Evolutionary conservation across 805 yeast genomes (phyloP).

Genomic region (Hanseniaspora meyeri): DNA sequence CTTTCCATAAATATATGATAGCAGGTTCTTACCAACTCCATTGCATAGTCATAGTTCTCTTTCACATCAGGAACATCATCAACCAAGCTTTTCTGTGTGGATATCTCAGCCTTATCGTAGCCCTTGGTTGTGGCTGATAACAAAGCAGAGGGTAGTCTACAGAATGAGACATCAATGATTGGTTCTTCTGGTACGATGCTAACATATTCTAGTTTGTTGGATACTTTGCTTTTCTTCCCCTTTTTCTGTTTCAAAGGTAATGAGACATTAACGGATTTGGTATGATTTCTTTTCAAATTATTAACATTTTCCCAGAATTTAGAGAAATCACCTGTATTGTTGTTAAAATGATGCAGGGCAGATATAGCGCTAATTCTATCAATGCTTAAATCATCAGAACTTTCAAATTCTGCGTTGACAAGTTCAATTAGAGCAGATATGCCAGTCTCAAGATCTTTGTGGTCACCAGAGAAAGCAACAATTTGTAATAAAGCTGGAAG

Average conservation of each 20-base stretch:
- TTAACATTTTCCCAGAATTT: background rate
- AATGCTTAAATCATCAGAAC: background rate
- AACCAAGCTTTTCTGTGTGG: slow-evolving; percentile 40
- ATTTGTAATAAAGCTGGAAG: background rate
- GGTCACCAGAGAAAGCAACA: no score
- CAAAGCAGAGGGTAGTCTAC: slow-evolving; percentile 79
- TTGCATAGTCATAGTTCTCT: slow-evolving; percentile 55
- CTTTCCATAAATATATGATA: slow-evolving; percentile 68
- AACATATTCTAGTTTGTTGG: slow-evolving; percentile 13
- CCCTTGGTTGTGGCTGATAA: slow-evolving; percentile 88
- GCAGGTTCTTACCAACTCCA: slow-evolving; percentile 68
- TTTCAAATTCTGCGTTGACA: background rate
- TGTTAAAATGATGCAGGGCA: background rate
- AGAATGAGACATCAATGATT: slow-evolving; percentile 87
- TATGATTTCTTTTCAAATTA: background rate
- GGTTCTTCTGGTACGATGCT: slow-evolving; percentile 18
- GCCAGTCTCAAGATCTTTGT: background rate
- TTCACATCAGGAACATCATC: slow-evolving; percentile 50
- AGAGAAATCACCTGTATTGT: background rate
- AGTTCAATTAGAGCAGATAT: no score
- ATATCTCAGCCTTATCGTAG: slow-evolving; percentile 28
- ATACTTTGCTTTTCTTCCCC: slow-evolving; percentile 48
- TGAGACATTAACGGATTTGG: background rate
- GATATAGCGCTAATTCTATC: background rate
- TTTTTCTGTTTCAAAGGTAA: slow-evolving; percentile 32